Percentiles rank a stretch among this genome's conserved stretches.
phyloP scores from a whole-genome alignment of 306 rosid genomes.

The Argentina anserina region DNA sequence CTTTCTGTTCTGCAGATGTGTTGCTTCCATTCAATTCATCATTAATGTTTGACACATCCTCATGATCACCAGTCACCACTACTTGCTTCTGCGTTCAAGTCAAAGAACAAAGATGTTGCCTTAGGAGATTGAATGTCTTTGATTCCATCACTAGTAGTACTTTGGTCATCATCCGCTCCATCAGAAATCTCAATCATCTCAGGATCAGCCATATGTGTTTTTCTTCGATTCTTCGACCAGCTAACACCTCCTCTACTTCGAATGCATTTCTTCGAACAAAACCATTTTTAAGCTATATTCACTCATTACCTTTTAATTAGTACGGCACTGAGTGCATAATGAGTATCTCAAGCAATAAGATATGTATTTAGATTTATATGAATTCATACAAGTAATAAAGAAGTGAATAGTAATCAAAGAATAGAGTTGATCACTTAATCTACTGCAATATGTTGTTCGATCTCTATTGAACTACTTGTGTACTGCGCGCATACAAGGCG shows the following conservation, averaged over 20 bases:
- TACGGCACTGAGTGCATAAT: neutral
- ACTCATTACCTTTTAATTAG: neutral
- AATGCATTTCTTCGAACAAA: neutral
- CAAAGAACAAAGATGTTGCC: constrained; percentile 10
- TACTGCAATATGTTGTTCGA: neutral
- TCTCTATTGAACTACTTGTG: neutral
- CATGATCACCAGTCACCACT: neutral
- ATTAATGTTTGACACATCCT: neutral
- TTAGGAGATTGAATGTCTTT: constrained; percentile 5
- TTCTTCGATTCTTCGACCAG: neutral
- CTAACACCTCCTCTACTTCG: neutral
- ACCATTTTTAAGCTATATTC: neutral
- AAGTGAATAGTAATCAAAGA: neutral
- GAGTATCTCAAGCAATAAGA: too few species aligned
- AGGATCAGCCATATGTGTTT: constrained; percentile 13
- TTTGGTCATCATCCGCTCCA: neutral
- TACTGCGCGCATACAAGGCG: neutral
- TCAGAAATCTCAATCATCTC: constrained; percentile 8
- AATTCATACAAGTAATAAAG: neutral
- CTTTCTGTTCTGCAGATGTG: constrained; percentile 19
- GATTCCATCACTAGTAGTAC: constrained; percentile 5
- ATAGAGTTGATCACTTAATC: neutral
- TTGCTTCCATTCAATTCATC: neutral
- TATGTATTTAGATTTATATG: neutral
- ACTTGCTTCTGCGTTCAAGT: constrained; percentile 35